Conservation (phyloP, 1,284 basidiomycete genomes). For the Marasmius fiardii region DNA sequence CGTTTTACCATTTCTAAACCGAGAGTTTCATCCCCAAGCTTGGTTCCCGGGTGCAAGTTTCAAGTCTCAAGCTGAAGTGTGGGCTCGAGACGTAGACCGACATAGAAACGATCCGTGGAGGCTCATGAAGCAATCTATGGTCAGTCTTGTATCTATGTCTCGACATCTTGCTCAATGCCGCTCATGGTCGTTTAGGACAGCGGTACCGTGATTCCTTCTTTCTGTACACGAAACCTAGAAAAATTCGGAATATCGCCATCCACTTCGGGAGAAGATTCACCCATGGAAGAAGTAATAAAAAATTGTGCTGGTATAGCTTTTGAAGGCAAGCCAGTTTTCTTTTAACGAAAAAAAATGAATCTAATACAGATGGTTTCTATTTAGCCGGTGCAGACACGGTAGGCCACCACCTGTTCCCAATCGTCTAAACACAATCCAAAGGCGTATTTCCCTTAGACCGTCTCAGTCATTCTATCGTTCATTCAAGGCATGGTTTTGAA, state of each 20-base stretch:
- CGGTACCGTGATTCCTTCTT: not conserved
- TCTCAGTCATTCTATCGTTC: slow-evolving; percentile 20
- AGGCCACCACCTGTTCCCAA: slow-evolving; percentile 11
- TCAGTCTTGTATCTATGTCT: not conserved
- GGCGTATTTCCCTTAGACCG: slow-evolving; percentile 15
- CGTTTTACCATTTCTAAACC: not conserved
- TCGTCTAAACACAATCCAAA: not conserved
- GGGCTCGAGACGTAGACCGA: not conserved
- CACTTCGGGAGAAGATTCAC: too few relatives aligned
- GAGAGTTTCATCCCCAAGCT: not conserved
- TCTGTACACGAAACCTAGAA: too few relatives aligned
- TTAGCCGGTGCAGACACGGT: too few relatives aligned
- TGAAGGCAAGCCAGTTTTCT: not conserved
- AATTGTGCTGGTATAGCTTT: not conserved
- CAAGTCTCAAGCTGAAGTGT: not conserved
- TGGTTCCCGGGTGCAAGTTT: too few relatives aligned
- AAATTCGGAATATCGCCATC: too few relatives aligned
- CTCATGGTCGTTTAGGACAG: not conserved
- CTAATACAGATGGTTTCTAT: too few relatives aligned
- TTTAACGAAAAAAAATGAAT: too few relatives aligned
- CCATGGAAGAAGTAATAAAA: too few relatives aligned
- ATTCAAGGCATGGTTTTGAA: slow-evolving; percentile 25
- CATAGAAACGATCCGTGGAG: not conserved
- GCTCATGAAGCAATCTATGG: not conserved
- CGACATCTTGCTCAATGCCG: not conserved